Base-by-base conservation (phyloP, 2,329 filamentous ascomycete species). In the Aspergillus hortae region DNA sequence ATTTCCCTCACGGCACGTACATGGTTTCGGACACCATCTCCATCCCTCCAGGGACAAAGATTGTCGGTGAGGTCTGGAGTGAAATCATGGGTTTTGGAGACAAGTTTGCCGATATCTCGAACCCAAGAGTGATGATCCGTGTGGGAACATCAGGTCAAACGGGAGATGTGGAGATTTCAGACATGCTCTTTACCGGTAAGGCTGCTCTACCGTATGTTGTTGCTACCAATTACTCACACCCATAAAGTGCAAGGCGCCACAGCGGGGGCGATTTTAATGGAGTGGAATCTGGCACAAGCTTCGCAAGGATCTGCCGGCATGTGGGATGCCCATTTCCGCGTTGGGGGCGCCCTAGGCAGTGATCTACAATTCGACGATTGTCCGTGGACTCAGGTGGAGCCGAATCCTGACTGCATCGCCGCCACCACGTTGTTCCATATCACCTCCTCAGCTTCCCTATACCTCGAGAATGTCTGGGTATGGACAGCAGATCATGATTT, bases 41-140 rank as follows among this genome's bases (percentile, higher is more conserved):
- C n/a, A 62, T 80, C 25, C 78, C 78, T 0, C 62, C 69, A 5
- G 74, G 77, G 12, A 77, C 78, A 2, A 73, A 75, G 2, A 76
- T 85, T 33, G 70, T 81, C 6, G 82, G 82, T 27, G 78, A 83
- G 61, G 77, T 74, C 1, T 82, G 80, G 72, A 72, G 80, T 6
- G 70, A 71, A 4, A 80, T 80, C 63, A 75, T 73, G 2, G 81
- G 72, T 9, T 67, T 66, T 3, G 81, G 81, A 2, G 52, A 62
- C 52, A 73, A 68, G 43, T 84, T 79, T 64, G 70, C 61, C 48
- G 67, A 76, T 50, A 63, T 68, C 0, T 65, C 55, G 41, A 68
- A 68, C 35, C 81, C 82, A 0, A 67, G 68, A 41, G 40, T 42
- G 6, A 17, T 17, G 11, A 17, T 42, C 15, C n/a, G 17, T 2